Evolutionary conservation across 192 early-diverging fungal genomes (phyloP), one percentile per base, ranked within the genome.

Genomic region (Thamnidium elegans): DNA sequence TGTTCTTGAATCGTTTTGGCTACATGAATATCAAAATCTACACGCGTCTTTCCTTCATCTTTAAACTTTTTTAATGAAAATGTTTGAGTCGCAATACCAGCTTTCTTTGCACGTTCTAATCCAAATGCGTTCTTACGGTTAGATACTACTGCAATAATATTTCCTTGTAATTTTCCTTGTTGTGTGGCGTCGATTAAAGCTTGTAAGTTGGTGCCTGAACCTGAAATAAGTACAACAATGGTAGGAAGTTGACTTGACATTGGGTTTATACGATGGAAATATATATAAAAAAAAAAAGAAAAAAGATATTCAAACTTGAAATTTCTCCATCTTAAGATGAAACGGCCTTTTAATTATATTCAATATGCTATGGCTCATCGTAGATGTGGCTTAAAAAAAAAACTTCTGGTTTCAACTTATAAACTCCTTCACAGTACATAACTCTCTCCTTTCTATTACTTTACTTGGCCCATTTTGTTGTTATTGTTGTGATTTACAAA

Each of bases 171-270:
- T 21, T 59, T 58, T 17, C 78, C 79, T 30, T 70, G 53, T 4
- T 72, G 61, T 13, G 78, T 78, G 3, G 92, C 89, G 68, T 99
- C 92, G 54, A 99, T 95, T 19, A 99, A 71, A 19, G 97, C 97
- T 74, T 99, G 97, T 21, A 99, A 84, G 79, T 99, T 99, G 43
- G 93, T 84, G 19, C 97, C 97, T 69, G 83, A 91, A 50, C 97
- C 97, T 5, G 92, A 95, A 62, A 99, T 94, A 50, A 96, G 86
- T 50, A 99, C 95, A 46, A 97, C 90, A 65, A 99, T 79, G 1
- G 53, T 58, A 43, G 68, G 68, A 26, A 69, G 42, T 14, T 39
- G 36, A 10, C 36, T 39, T 39, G 36, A 39, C 36, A 39, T 39
- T 39, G 9, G 2, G 9, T 9, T 39, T 26, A 6, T 39, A 39